These are phyloP conservation scores for Leucocoprinus leucothites DNA, from an alignment of 768 basidiomycete species.

Conservation along the genomic window DNA sequence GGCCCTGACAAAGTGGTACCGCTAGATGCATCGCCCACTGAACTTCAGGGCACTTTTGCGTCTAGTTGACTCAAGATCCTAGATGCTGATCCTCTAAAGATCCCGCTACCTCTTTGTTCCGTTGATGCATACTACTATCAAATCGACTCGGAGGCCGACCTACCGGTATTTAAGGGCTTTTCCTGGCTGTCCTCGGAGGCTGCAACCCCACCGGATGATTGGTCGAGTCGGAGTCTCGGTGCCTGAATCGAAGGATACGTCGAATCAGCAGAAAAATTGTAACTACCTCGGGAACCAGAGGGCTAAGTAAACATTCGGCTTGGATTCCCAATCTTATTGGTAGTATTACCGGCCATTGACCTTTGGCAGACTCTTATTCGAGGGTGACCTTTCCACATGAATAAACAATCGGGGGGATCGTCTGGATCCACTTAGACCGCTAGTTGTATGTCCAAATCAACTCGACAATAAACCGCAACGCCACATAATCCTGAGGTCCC, in stretches of 20 bases:
- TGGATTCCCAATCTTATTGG: too few species aligned
- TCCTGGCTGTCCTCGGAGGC: not conserved
- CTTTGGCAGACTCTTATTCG: too few species aligned
- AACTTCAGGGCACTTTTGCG: not conserved
- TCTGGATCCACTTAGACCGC: too few species aligned
- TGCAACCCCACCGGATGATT: not conserved
- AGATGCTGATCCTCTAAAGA: slow-evolving; percentile 5
- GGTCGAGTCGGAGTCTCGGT: not conserved
- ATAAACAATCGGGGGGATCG: too few species aligned
- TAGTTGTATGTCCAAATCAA: too few species aligned
- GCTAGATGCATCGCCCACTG: not conserved
- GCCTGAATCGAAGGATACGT: not conserved
- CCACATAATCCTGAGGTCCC: too few species aligned
- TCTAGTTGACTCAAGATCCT: not conserved
- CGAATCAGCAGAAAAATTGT: too few species aligned
- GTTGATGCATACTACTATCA: not conserved
- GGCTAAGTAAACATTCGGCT: not conserved
- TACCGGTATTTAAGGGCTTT: not conserved
- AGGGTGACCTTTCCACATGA: too few species aligned
- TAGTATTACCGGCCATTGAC: too few species aligned
- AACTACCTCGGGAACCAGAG: not conserved
- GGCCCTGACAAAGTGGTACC: not conserved
- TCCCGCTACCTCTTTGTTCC: not conserved
- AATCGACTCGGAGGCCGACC: not conserved
- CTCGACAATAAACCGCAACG: too few species aligned